Evolutionary conservation across 2,329 filamentous ascomycete genomes (phyloP).

Genomic region (Colletotrichum caudatum): DNA sequence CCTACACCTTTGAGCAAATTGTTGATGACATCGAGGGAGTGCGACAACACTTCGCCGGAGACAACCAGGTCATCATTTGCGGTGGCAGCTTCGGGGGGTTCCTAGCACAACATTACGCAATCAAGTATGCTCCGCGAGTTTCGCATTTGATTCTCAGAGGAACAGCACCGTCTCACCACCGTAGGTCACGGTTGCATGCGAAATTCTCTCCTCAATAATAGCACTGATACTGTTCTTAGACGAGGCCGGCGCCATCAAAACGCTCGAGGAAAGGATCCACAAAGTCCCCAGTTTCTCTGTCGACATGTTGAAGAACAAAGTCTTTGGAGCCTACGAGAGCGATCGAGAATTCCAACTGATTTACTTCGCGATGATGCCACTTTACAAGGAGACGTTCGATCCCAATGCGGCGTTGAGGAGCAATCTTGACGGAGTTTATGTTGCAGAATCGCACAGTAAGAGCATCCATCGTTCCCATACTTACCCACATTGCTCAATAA

Average conservation of each 20-base stretch:
- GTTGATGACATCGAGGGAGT: slow-evolving; percentile 53
- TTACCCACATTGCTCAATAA: not conserved
- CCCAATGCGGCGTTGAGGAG: slow-evolving; percentile 49
- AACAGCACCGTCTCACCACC: slow-evolving; percentile 54
- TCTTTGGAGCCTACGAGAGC: slow-evolving; percentile 53
- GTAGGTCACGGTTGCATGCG: slow-evolving; percentile 25
- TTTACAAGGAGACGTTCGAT: slow-evolving; percentile 53
- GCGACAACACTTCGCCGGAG: slow-evolving; percentile 47
- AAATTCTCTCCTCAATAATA: not conserved
- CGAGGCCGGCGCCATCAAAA: slow-evolving; percentile 50
- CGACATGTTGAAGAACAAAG: slow-evolving; percentile 53
- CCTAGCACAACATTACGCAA: slow-evolving; percentile 54
- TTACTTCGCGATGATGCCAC: slow-evolving; percentile 52
- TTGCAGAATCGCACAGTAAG: slow-evolving; percentile 53
- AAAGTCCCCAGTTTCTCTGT: slow-evolving; percentile 52
- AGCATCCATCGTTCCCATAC: not conserved
- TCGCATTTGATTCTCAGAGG: slow-evolving; percentile 52
- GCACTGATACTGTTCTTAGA: slow-evolving; percentile 42
- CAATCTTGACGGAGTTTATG: slow-evolving; percentile 49
- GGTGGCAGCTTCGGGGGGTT: slow-evolving; percentile 57
- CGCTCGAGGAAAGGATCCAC: slow-evolving; percentile 49
- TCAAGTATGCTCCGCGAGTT: slow-evolving; percentile 50
- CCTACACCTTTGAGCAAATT: slow-evolving; percentile 53
- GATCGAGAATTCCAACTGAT: slow-evolving; percentile 54
- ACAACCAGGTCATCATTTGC: slow-evolving; percentile 48